phyloP scores from a whole-genome alignment of 225 moss, liverwort and hornwort genomes.

The Sphagnum contortum region DNA sequence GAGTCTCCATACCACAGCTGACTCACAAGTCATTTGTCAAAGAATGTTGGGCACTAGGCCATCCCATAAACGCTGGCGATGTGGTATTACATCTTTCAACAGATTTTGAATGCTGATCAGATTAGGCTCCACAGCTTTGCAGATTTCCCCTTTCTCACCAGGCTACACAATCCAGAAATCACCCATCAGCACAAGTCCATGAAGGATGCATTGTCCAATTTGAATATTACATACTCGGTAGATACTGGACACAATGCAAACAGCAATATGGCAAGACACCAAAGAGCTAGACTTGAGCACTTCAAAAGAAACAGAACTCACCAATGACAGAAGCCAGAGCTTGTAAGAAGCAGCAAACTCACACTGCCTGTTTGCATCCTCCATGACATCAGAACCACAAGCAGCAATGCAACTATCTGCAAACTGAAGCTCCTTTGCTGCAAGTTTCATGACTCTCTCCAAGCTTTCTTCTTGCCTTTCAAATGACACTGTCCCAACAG shows the following conservation, averaged over 20 bases:
- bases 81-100: constrained; percentile 26
- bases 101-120: neutral
- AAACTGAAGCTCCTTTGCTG: constrained; percentile 54
- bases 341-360: constrained; percentile 89
- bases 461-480: constrained; percentile 11
- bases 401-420: constrained; percentile 57
- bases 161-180: neutral
- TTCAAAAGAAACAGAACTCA: constrained; percentile 19
- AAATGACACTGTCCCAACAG: constrained; percentile 13
- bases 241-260: neutral
- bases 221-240: constrained; percentile 11
- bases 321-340: constrained; percentile 71
- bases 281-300: neutral
- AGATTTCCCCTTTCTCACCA: neutral
- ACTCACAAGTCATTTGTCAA: neutral
- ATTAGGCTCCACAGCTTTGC: neutral
- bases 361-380: constrained; percentile 61
- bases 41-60: constrained; percentile 38
- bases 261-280: neutral
- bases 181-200: constrained; percentile 37
- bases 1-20: no score
- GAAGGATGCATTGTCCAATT: constrained; percentile 11
- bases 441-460: constrained; percentile 18
- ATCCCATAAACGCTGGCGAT: constrained; percentile 46
- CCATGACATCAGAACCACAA: constrained; percentile 33